phyloP scores from a whole-genome alignment of 1,139 yeast genomes.

The Kodamaea derodonti region DNA sequence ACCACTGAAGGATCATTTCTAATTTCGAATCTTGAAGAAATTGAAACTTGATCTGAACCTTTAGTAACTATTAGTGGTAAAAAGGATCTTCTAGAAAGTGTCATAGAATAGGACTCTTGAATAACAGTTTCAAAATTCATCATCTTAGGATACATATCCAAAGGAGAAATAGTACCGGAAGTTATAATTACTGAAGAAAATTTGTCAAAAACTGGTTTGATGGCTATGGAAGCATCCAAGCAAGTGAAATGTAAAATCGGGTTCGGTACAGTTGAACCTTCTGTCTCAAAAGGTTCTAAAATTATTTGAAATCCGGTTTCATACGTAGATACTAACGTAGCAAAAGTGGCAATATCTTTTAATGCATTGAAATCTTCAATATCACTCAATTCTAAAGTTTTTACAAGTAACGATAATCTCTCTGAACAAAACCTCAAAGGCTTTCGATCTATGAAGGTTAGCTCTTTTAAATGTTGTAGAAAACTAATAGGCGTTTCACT shows the following conservation, averaged over 20 bases:
- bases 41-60: slow-evolving; percentile 96
- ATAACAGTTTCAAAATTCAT: slow-evolving; percentile 89
- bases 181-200: slow-evolving; percentile 94
- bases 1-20: slow-evolving; percentile 97
- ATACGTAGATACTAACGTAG: slow-evolving; percentile 91
- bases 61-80: slow-evolving; percentile 94
- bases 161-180: slow-evolving; percentile 95
- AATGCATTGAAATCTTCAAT: slow-evolving; percentile 90
- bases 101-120: slow-evolving; percentile 94
- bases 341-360: slow-evolving; percentile 95
- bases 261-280: slow-evolving; percentile 95
- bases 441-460: slow-evolving; percentile 87
- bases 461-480: slow-evolving; percentile 84
- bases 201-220: slow-evolving; percentile 91
- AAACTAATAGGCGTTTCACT: slow-evolving; percentile 95
- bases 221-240: slow-evolving; percentile 95
- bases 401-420: slow-evolving; percentile 77
- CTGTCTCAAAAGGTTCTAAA: slow-evolving; percentile 94
- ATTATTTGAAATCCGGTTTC: slow-evolving; percentile 90
- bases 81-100: slow-evolving; percentile 86
- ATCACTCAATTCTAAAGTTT: slow-evolving; percentile 83
- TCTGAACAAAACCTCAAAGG: slow-evolving; percentile 93
- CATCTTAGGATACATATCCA: slow-evolving; percentile 99
- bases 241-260: slow-evolving; percentile 95
- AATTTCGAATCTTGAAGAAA: slow-evolving; percentile 92